Percentiles rank a stretch among this genome's conserved stretches.
Conservation (phyloP, 2,329 filamentous ascomycete species). For the Neofusicoccum sp. region DNA sequence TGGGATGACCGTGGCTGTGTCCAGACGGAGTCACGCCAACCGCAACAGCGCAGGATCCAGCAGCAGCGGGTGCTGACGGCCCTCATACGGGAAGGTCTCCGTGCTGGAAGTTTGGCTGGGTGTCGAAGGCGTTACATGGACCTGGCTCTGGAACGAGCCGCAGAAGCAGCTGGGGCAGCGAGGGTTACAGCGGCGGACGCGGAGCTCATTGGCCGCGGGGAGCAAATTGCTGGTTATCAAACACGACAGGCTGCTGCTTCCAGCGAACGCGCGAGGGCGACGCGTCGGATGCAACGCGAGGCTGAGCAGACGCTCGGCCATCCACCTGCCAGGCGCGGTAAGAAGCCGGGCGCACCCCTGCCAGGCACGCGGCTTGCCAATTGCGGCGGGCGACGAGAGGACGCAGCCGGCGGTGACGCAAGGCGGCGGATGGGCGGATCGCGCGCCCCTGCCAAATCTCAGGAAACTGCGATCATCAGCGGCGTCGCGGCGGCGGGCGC, state of each 20-base stretch:
- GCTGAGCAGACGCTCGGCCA: background rate
- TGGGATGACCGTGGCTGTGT: no score
- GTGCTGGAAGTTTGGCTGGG: background rate
- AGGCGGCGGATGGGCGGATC: background rate
- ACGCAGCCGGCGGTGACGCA: constrained; percentile 5
- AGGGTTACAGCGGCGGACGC: background rate
- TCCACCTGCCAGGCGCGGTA: constrained; percentile 8
- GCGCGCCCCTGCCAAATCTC: background rate
- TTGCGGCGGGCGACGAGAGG: constrained; percentile 1
- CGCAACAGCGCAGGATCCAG: background rate
- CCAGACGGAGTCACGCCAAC: background rate
- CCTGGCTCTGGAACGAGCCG: constrained; percentile 5
- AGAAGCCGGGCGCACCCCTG: background rate
- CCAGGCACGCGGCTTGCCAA: constrained; percentile 9
- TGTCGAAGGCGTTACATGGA: constrained; percentile 2
- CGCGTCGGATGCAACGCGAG: no score
- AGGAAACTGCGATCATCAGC: constrained; percentile 13
- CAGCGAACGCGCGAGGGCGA: background rate
- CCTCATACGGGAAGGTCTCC: background rate
- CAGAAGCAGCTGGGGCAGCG: constrained; percentile 1
- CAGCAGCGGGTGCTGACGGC: background rate
- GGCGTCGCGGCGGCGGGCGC: constrained; percentile 4
- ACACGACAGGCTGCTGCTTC: background rate
- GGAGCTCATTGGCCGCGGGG: background rate
- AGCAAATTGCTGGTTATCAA: background rate